Conservation (phyloP, 148 eudicot species). For the Gaultheria prostrata region DNA sequence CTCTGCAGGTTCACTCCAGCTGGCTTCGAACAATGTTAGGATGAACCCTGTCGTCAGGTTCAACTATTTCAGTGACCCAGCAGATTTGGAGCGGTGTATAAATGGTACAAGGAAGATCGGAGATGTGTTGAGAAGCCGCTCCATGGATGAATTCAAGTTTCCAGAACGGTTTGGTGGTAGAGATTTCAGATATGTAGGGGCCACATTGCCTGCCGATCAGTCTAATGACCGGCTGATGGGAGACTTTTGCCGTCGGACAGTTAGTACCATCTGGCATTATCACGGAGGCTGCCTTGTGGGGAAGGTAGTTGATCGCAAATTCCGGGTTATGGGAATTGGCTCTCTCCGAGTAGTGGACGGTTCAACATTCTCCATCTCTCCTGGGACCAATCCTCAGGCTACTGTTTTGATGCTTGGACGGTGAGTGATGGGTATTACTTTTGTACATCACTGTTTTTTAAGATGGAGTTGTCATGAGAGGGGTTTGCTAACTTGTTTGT, state of each 20-base stretch:
- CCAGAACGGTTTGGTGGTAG: conserved; percentile 40
- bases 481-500: not conserved
- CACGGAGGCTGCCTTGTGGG: conserved; percentile 95
- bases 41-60: conserved; percentile 66
- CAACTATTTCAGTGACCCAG: conserved; percentile 71
- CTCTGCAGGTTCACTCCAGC: conserved; percentile 43
- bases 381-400: conserved; percentile 97
- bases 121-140: conserved; percentile 49
- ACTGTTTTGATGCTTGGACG: conserved; percentile 89
- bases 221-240: conserved; percentile 54
- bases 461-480: not conserved
- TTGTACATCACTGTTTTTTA: not conserved
- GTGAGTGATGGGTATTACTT: conserved; percentile 28
- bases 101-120: conserved; percentile 67
- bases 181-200: conserved; percentile 74
- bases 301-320: conserved; percentile 69
- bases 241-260: conserved; percentile 68
- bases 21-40: conserved; percentile 73
- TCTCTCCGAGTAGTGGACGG: conserved; percentile 80
- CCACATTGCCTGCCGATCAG: conserved; percentile 59
- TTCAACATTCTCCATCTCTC: conserved; percentile 63
- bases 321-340: conserved; percentile 60
- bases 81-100: conserved; percentile 72
- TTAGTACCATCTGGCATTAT: conserved; percentile 92
- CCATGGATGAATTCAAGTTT: conserved; percentile 71